Conservation (phyloP, 2,329 filamentous ascomycete genomes). For the Malbranchea zuffiana region DNA sequence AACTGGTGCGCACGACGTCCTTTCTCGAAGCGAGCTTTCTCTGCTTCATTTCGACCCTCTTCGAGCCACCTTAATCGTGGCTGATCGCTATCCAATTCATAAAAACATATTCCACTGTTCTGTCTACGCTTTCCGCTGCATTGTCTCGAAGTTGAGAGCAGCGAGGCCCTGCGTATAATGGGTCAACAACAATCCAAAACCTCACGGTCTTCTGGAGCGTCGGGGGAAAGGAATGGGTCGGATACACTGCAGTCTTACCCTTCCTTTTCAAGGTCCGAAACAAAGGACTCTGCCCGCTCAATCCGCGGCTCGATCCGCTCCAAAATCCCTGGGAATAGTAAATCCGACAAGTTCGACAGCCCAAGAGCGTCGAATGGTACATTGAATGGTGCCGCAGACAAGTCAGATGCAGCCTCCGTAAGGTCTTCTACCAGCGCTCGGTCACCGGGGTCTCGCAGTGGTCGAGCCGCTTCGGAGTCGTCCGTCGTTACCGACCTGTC, state of each 20-base stretch:
- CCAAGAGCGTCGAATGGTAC: constrained; percentile 61
- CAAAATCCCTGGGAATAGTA: constrained; percentile 62
- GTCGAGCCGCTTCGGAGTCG: constrained; percentile 29
- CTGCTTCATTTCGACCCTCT: constrained; percentile 16
- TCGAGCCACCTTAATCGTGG: constrained; percentile 15
- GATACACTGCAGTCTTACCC: constrained; percentile 73
- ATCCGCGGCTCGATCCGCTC: constrained; percentile 70
- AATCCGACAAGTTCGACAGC: constrained; percentile 58
- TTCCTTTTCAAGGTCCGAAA: constrained; percentile 85
- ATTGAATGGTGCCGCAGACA: constrained; percentile 47
- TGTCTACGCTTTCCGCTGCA: not conserved
- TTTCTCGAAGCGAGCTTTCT: constrained; percentile 16
- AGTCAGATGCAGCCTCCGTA: constrained; percentile 63
- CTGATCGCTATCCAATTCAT: not conserved
- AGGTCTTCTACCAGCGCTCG: constrained; percentile 57
- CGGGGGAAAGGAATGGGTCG: constrained; percentile 23
- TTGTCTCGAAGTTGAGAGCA: too few relatives aligned
- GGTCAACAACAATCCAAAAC: constrained; percentile 43
- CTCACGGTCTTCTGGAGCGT: constrained; percentile 24
- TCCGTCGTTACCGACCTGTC: constrained; percentile 29
- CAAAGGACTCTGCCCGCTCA: constrained; percentile 80
- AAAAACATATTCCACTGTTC: constrained; percentile 1
- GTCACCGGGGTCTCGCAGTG: constrained; percentile 40
- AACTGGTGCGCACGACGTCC: constrained; percentile 12
- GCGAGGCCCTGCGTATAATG: constrained; percentile 33